These are phyloP conservation scores for Blastobotrys indianensis DNA, from an alignment of 1,139 yeast genomes.

Conservation along the genomic window DNA sequence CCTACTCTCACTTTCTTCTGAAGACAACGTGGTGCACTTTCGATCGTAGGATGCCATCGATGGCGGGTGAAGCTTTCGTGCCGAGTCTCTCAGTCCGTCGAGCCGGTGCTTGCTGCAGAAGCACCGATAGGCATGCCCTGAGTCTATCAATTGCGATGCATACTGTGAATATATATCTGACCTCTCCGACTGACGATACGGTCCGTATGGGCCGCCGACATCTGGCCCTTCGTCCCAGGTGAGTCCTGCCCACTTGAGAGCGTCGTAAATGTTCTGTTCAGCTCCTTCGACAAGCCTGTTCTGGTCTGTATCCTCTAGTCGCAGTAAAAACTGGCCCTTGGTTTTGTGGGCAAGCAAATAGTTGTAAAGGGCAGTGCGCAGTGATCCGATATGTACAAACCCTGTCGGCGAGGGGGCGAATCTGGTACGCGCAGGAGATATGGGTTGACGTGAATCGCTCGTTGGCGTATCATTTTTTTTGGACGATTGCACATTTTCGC, in stretches of 20 bases:
- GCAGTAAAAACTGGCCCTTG: conserved; percentile 69
- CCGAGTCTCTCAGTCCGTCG: conserved; percentile 59
- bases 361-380: conserved; percentile 89
- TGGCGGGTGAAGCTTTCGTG: conserved; percentile 72
- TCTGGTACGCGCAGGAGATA: conserved; percentile 70
- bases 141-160: conserved; percentile 48
- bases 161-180: conserved; percentile 55
- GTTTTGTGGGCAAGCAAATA: conserved; percentile 75
- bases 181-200: conserved; percentile 82
- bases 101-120: conserved; percentile 81
- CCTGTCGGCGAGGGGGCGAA: conserved; percentile 99
- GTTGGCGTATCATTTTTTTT: no score
- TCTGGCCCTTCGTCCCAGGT: conserved; percentile 76
- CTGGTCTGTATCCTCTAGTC: conserved; percentile 90
- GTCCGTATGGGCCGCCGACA: conserved; percentile 62
- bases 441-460: conserved; percentile 37
- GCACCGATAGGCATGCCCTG: conserved; percentile 79
- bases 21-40: conserved; percentile 49
- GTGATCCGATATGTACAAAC: conserved; percentile 79
- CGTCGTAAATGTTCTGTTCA: conserved; percentile 69
- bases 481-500: no score
- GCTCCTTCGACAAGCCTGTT: conserved; percentile 74
- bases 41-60: conserved; percentile 91
- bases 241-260: conserved; percentile 73
- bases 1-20: conserved; percentile 38